Percentiles rank a stretch among this genome's conserved stretches.
Conservation (phyloP, 2,329 filamentous ascomycete genomes). For the Pezizomycotina sp. region DNA sequence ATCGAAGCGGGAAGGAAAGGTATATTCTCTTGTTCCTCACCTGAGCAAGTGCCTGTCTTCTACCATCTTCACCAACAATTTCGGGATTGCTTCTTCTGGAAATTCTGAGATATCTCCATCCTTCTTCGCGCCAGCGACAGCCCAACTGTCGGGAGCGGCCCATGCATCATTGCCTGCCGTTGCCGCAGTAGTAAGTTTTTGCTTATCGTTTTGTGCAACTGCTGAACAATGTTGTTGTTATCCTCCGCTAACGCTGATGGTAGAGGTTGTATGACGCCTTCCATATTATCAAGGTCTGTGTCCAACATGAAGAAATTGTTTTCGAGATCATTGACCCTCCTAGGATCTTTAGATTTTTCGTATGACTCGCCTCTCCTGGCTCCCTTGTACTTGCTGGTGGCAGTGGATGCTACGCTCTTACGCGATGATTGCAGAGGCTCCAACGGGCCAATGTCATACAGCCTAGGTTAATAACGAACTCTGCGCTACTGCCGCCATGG, state of each 20-base stretch:
- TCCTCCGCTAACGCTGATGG: constrained; percentile 56
- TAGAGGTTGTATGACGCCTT: constrained; percentile 62
- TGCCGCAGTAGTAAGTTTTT: constrained; percentile 27
- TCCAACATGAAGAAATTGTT: constrained; percentile 60
- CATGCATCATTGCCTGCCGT: constrained; percentile 43
- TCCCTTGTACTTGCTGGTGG: constrained; percentile 38
- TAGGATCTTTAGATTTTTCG: constrained; percentile 39
- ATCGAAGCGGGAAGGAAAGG: neutral
- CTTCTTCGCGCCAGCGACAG: constrained; percentile 50
- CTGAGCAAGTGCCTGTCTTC: constrained; percentile 21
- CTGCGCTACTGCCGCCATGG: too few species aligned
- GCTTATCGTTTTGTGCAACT: constrained; percentile 26
- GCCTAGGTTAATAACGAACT: constrained; percentile 20
- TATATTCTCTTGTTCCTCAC: constrained; percentile 16
- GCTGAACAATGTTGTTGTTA: constrained; percentile 33
- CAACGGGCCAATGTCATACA: constrained; percentile 29
- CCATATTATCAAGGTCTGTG: constrained; percentile 78
- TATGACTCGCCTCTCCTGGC: constrained; percentile 32
- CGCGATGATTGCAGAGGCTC: constrained; percentile 31
- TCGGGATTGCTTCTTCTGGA: constrained; percentile 21
- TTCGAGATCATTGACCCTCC: constrained; percentile 30
- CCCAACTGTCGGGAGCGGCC: constrained; percentile 96
- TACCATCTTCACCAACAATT: constrained; percentile 19
- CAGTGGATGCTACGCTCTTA: constrained; percentile 46
- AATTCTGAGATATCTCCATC: constrained; percentile 32